Base-by-base conservation (phyloP, 2,329 filamentous ascomycete genomes). In the Colletotrichum sp. region DNA sequence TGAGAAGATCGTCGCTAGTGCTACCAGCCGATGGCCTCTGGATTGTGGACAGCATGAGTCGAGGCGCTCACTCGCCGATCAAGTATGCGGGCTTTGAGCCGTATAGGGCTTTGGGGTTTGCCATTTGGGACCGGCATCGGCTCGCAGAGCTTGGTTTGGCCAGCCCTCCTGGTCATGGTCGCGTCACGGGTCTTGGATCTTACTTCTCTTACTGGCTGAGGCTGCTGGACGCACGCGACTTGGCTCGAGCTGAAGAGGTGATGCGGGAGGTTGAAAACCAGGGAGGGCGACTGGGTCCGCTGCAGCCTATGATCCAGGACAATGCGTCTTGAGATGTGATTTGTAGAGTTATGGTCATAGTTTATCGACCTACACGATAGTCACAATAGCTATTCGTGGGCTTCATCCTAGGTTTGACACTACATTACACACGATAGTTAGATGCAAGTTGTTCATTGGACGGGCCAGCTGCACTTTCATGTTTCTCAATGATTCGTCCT, bases 271-370 rank as follows among this genome's bases (percentile, higher is more conserved):
- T 52, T 8, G 73, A 75, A 28, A 30, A 18, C n/a, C 63, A 64
- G 13, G 73, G 73, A 6, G 73, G 70, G 2, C 57, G 73, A 8
- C 26, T 75, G 18, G 59, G 30, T 15, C 73, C 73, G 12, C 13
- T 75, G 34, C 73, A 75, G 24, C 73, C 73, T 8, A 65, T 75
- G 39, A 75, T 75, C 8, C 73, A 75, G 34, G 73, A 75, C 15
- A 75, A 75, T 34, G 73, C 57, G 24, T 75, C 73, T 8, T 75
- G 36, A 52, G 12, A 10, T n/a, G n/a, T n/a, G 6, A 13, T 4
- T 48, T 22, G 10, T 48, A 48, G n/a, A 48, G 6, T n/a, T 6
- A 5, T 22, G 0, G n/a, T 8, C 18, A 13, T 3, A 0, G 10
- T 7, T 12, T 12, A 4, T 48, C 9, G 2, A 7, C 0, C 7